phyloP scores from a whole-genome alignment of 2,329 filamentous ascomycete species.

The Trichophyton equinum region DNA sequence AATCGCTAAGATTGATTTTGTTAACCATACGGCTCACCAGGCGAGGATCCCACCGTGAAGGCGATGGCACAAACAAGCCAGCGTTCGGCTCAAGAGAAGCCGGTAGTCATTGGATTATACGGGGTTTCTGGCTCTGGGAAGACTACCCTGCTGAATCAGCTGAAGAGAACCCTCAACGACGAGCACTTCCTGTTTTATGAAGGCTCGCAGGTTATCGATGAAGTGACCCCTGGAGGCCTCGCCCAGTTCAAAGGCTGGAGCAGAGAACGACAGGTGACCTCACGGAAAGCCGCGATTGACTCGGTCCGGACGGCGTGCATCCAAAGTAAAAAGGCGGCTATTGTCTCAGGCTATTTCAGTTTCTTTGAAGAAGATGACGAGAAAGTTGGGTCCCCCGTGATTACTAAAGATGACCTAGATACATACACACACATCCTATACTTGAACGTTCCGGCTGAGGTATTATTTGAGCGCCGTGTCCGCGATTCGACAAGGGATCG shows the following conservation, averaged over 20 bases:
- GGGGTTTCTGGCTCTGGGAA: conserved; percentile 46
- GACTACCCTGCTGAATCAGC: conserved; percentile 31
- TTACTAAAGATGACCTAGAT: conserved; percentile 35
- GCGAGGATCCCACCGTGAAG: too few species aligned
- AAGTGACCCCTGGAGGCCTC: conserved; percentile 37
- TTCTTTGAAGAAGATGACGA: conserved; percentile 35
- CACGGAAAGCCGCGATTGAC: conserved; percentile 37
- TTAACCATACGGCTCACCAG: too few species aligned
- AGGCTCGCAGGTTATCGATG: conserved; percentile 38
- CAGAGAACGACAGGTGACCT: conserved; percentile 26
- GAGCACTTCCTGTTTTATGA: conserved; percentile 39
- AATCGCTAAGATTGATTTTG: too few species aligned
- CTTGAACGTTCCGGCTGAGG: conserved; percentile 31
- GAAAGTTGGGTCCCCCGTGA: conserved; percentile 21
- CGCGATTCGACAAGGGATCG: conserved; percentile 31
- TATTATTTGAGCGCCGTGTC: conserved; percentile 28
- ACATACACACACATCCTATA: conserved; percentile 50
- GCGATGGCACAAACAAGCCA: not conserved
- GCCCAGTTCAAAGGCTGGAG: conserved; percentile 34
- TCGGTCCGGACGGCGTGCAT: conserved; percentile 31
- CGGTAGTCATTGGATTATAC: conserved; percentile 42
- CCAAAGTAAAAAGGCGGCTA: conserved; percentile 23
- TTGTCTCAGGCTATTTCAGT: conserved; percentile 46
- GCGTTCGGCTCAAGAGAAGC: not conserved
- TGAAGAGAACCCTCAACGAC: conserved; percentile 27